Conservation (phyloP, 176 grass and related monocot genomes). For the Cenchrus americanus region DNA sequence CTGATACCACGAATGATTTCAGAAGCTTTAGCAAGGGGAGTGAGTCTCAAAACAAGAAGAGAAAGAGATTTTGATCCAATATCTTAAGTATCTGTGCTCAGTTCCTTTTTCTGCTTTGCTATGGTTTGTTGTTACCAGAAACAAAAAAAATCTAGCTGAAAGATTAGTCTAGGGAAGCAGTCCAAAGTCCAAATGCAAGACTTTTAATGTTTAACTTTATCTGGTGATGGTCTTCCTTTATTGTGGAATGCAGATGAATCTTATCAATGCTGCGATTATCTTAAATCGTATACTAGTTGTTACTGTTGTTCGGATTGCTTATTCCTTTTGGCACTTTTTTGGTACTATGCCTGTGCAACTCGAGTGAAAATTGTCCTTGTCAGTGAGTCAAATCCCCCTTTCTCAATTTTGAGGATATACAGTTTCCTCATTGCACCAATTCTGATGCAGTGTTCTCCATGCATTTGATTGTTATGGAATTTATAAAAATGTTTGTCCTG, state of each 20-base stretch:
- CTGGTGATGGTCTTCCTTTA: constrained; percentile 36
- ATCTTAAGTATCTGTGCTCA: constrained; percentile 6
- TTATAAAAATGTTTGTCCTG: neutral
- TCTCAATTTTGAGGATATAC: neutral
- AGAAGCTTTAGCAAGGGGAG: constrained; percentile 64
- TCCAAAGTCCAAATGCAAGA: neutral
- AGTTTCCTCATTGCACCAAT: neutral
- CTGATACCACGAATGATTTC: constrained; percentile 76
- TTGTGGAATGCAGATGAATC: constrained; percentile 11
- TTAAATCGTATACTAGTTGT: neutral
- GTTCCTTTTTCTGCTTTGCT: neutral
- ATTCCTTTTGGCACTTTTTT: neutral
- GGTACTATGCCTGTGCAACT: neutral
- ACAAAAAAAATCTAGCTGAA: constrained; percentile 37
- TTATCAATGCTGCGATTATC: neutral
- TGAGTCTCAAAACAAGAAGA: constrained; percentile 53
- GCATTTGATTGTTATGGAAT: constrained; percentile 4
- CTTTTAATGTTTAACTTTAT: constrained; percentile 36
- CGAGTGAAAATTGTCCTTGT: neutral
- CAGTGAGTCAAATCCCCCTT: neutral
- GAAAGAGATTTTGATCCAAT: constrained; percentile 53
- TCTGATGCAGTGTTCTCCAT: neutral
- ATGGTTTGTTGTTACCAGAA: constrained; percentile 8
- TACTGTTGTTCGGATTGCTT: constrained; percentile 18
- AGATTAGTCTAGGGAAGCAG: constrained; percentile 7